phyloP scores from a whole-genome alignment of 2,329 filamentous ascomycete species.

The Colletotrichum australisinense region DNA sequence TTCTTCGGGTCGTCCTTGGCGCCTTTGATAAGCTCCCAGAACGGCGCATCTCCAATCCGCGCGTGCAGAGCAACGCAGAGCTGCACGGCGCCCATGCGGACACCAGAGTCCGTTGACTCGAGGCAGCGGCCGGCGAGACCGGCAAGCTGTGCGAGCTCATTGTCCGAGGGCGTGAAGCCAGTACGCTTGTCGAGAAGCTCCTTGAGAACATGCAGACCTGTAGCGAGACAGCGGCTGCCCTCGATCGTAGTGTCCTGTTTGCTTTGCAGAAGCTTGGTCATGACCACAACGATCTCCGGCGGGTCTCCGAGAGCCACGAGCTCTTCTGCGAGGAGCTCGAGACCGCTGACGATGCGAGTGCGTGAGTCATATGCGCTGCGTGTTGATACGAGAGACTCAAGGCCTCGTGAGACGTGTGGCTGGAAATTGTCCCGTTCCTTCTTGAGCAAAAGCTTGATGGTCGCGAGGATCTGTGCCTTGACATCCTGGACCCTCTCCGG shows the following conservation, averaged over 20 bases:
- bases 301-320: slow-evolving; percentile 75
- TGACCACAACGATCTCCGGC: slow-evolving; percentile 67
- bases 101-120: slow-evolving; percentile 70
- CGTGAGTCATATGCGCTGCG: slow-evolving; percentile 75
- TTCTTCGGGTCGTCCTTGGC: slow-evolving; percentile 80
- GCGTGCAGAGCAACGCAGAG: slow-evolving; percentile 80
- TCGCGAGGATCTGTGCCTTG: slow-evolving; percentile 79
- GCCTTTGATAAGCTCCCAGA: slow-evolving; percentile 75
- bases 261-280: slow-evolving; percentile 60
- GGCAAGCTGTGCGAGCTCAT: slow-evolving; percentile 63
- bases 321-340: slow-evolving; percentile 80
- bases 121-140: slow-evolving; percentile 66
- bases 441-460: slow-evolving; percentile 78
- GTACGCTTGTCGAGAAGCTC: slow-evolving; percentile 65
- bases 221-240: slow-evolving; percentile 66
- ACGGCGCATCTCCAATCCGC: slow-evolving; percentile 67
- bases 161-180: slow-evolving; percentile 61
- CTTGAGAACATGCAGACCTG: slow-evolving; percentile 73
- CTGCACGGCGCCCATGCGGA: slow-evolving; percentile 81
- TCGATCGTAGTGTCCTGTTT: slow-evolving; percentile 55
- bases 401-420: slow-evolving; percentile 74
- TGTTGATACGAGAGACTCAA: slow-evolving; percentile 74
- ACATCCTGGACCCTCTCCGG: slow-evolving; percentile 77
- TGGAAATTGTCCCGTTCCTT: slow-evolving; percentile 74
- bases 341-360: slow-evolving; percentile 78